These are phyloP conservation scores for Lasiosphaeria ovina DNA, from an alignment of 495 filamentous ascomycete genomes.

Conservation along the genomic window DNA sequence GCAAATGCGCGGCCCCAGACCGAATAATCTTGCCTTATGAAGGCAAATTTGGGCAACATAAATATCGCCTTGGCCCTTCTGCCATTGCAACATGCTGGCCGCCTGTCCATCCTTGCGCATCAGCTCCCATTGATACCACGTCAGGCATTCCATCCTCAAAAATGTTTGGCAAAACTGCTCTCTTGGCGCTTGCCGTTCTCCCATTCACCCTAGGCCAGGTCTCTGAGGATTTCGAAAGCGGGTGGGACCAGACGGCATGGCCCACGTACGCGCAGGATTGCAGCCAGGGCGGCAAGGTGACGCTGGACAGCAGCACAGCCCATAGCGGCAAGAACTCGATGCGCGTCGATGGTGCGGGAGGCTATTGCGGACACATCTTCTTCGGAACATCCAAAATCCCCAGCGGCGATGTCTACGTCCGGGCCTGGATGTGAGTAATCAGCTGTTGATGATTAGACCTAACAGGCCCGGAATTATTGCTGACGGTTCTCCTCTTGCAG, in stretches of 20 bases:
- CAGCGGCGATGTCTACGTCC: constrained; percentile 55
- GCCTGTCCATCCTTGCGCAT: neutral
- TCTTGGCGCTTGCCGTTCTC: constrained; percentile 47
- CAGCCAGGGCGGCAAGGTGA: constrained; percentile 55
- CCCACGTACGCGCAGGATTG: constrained; percentile 55
- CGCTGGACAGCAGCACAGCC: constrained; percentile 49
- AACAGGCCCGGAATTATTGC: constrained; percentile 10
- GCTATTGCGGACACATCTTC: constrained; percentile 60
- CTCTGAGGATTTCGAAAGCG: constrained; percentile 53
- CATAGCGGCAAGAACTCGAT: constrained; percentile 57
- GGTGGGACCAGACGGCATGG: constrained; percentile 54
- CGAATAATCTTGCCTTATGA: neutral
- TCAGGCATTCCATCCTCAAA: constrained; percentile 16
- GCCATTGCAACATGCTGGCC: neutral
- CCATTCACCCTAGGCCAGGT: constrained; percentile 49
- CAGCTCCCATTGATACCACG: neutral
- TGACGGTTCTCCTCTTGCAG: constrained; percentile 33
- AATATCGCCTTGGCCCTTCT: neutral
- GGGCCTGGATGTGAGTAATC: constrained; percentile 50
- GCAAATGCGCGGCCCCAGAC: neutral
- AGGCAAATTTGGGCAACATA: too few species aligned
- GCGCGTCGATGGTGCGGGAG: constrained; percentile 50
- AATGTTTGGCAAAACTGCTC: constrained; percentile 46
- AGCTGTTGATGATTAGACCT: neutral
- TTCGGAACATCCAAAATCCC: constrained; percentile 56